Evolutionary conservation across 1,139 yeast species (phyloP).

Genomic region (Pneumocystis jirovecii): DNA sequence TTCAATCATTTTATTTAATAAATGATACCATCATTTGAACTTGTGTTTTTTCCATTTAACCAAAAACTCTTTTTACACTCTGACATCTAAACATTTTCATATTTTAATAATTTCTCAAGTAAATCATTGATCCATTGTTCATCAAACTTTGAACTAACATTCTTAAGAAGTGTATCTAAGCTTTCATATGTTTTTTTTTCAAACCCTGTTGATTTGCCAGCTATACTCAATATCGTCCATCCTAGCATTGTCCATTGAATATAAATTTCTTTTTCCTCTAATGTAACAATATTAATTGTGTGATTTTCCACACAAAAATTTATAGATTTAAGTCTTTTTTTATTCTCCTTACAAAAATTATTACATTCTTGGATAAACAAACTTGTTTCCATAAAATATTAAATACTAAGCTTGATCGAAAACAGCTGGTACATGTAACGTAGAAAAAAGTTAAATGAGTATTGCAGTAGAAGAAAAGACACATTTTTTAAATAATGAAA

Average conservation of each 20-base stretch:
- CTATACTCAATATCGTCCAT: not conserved
- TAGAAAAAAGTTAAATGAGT: not conserved
- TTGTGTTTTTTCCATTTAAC: not conserved
- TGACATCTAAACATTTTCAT: not conserved
- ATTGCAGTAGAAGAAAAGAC: not conserved
- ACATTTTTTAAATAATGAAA: not conserved
- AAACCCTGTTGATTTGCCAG: not conserved
- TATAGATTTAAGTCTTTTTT: not conserved
- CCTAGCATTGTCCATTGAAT: not conserved
- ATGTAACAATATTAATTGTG: not conserved
- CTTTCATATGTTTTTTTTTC: not conserved
- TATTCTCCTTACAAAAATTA: not conserved
- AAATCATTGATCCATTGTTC: not conserved
- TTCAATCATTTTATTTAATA: too few relatives aligned
- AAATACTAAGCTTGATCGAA: not conserved
- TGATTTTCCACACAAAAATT: not conserved
- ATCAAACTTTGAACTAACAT: not conserved
- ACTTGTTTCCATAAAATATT: not conserved
- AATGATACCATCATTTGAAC: not conserved
- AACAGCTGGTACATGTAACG: not conserved
- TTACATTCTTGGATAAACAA: not conserved
- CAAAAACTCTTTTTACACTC: not conserved
- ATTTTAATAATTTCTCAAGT: not conserved
- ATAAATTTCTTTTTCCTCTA: not conserved
- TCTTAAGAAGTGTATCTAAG: not conserved